phyloP scores from a whole-genome alignment of 2,329 filamentous ascomycete genomes.

The Fonsecaea pugnacius region DNA sequence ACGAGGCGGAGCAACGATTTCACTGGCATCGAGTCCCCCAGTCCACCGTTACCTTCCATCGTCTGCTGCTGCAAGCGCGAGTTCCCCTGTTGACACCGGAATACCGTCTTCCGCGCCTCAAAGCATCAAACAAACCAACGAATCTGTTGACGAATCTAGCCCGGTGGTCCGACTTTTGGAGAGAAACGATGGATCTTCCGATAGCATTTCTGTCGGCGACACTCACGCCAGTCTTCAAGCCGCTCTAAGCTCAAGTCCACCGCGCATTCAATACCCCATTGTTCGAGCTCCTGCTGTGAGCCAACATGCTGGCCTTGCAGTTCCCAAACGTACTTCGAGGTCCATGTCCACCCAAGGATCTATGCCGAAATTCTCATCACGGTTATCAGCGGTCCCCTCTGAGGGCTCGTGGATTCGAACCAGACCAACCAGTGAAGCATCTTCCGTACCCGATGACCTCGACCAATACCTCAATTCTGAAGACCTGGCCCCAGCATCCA shows the following conservation, averaged over 20 bases:
- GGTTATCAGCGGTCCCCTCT: constrained; percentile 53
- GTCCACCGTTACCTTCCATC: constrained; percentile 42
- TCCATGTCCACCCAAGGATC: constrained; percentile 42
- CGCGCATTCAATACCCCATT: constrained; percentile 39
- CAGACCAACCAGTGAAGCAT: constrained; percentile 36
- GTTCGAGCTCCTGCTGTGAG: constrained; percentile 44
- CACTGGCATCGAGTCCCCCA: constrained; percentile 46
- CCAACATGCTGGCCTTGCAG: constrained; percentile 46
- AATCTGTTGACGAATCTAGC: constrained; percentile 31
- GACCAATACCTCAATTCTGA: constrained; percentile 32
- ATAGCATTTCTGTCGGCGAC: constrained; percentile 29
- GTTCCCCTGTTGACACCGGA: constrained; percentile 21
- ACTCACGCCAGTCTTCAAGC: constrained; percentile 45
- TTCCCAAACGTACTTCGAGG: constrained; percentile 40
- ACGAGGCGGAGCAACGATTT: constrained; percentile 27
- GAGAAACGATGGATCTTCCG: constrained; percentile 25
- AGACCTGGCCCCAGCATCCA: constrained; percentile 32
- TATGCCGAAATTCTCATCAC: constrained; percentile 47
- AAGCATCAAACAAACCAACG: constrained; percentile 21
- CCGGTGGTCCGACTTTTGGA: constrained; percentile 31
- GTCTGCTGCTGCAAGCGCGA: constrained; percentile 38
- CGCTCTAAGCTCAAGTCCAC: constrained; percentile 41
- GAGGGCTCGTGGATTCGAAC: constrained; percentile 44
- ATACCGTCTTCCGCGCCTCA: constrained; percentile 30
- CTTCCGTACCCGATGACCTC: constrained; percentile 30